Evolutionary conservation across 2,329 filamentous ascomycete species (phyloP), one percentile per base, ranked within the genome.

Genomic region (Fusarium brevicatenulatum): DNA sequence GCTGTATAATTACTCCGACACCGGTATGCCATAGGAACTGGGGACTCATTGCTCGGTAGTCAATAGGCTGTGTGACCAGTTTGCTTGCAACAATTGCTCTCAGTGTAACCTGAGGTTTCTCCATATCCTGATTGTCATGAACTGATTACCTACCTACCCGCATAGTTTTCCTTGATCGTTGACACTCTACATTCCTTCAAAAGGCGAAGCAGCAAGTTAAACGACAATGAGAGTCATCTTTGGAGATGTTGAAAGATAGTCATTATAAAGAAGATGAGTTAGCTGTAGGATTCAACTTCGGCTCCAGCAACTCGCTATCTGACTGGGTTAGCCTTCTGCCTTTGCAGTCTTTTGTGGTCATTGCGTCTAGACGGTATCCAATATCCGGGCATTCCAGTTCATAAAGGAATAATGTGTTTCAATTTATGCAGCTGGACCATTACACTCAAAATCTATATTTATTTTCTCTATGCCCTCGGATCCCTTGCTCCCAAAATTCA

Each of bases 11-110:
- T 25, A 11, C 16, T 25, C 49, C 32, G 12, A 8, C 9, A 8
- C 18, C 9, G 12, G 18, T n/a, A 52, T 19, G 9, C 32, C 49
- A 4, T 12, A 36, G n/a, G 9, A 19, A 15, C n/a, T 23, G 30
- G 9, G 12, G 7, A 11, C 7, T 18, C 0, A n/a, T n/a, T n/a
- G 1, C 10, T 32, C 28, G 8, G 10, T 16, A 5, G 10, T 18
- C 28, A 32, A 1, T 7, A 32, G 10, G 21, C 10, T 18, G 28
- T 11, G 3, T 46, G 23, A 8, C 23, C 7, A 25, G 8, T 8
- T 25, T 28, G 23, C 18, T 46, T 28, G 5, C 43, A 19, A 13
- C 1, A 3, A 46, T 9, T 28, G 43, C 43, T 19, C 43, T 28
- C 5, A 9, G 43, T 46, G 18, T 46, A 46, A 16, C 10, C 2